Percentiles rank a stretch among this genome's conserved stretches.
Conservation (phyloP, 2,329 filamentous ascomycete genomes). For the Trichoderma citrinoviride region DNA sequence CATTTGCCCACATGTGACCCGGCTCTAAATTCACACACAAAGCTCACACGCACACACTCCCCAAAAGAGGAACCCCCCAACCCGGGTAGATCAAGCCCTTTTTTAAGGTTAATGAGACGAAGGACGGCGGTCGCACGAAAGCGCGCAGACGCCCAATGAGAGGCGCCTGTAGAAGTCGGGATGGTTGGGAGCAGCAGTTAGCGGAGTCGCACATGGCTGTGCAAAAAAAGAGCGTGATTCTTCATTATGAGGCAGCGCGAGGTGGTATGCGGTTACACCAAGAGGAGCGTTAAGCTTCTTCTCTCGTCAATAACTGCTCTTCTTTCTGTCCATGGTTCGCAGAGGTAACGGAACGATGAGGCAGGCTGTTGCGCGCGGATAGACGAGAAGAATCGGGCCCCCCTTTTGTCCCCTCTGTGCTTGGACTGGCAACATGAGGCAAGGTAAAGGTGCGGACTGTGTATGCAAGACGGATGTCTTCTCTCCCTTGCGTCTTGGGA, state of each 20-base stretch:
- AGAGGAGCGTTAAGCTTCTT: background rate
- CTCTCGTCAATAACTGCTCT: background rate
- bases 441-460: background rate
- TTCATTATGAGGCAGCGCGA: too few relatives aligned
- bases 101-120: conserved; percentile 17
- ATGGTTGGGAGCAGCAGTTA: background rate
- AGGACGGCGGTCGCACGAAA: background rate
- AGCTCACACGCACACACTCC: background rate
- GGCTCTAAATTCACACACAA: background rate
- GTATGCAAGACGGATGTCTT: background rate
- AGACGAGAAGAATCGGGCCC: background rate
- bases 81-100: conserved; percentile 4
- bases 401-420: background rate
- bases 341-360: too few relatives aligned
- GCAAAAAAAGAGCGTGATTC: background rate
- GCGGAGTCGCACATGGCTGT: conserved; percentile 17
- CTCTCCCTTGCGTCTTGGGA: conserved; percentile 8
- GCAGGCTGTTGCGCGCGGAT: too few relatives aligned
- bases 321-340: too few relatives aligned
- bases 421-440: too few relatives aligned
- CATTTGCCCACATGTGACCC: conserved; percentile 1
- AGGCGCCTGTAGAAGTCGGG: background rate
- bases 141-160: conserved; percentile 4
- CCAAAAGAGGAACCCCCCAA: background rate
- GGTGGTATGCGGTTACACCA: background rate